phyloP scores from a whole-genome alignment of 768 basidiomycete genomes.

The Paxillus involutus region DNA sequence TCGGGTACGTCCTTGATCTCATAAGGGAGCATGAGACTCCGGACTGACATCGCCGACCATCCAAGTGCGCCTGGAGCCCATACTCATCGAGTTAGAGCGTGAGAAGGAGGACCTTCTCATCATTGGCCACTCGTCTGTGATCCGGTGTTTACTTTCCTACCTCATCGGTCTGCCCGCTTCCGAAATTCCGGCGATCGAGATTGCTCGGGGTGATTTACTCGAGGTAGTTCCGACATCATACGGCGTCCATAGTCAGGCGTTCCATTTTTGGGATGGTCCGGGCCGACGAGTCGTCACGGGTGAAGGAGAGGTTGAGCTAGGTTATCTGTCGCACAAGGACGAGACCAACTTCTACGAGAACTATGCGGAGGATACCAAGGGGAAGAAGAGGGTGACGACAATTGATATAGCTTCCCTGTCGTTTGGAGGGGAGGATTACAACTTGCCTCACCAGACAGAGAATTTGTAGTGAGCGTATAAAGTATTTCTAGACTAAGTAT shows the following conservation, averaged over 20 bases:
- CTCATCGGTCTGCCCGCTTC: conserved; percentile 92
- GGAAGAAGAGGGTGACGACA: conserved; percentile 46
- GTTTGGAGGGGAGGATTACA: conserved; percentile 3
- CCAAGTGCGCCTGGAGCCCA: conserved; percentile 90
- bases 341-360: conserved; percentile 87
- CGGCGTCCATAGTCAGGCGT: conserved; percentile 87
- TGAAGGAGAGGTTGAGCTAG: conserved; percentile 31
- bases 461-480: background rate
- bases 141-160: conserved; percentile 91
- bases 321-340: conserved; percentile 43
- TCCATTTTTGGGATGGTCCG: conserved; percentile 91
- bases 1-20: conserved; percentile 50
- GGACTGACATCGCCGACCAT: background rate
- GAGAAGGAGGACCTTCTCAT: conserved; percentile 94
- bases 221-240: conserved; percentile 89
- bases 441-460: background rate
- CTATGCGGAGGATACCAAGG: conserved; percentile 75
- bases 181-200: conserved; percentile 97
- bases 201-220: conserved; percentile 94
- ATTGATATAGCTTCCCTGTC: conserved; percentile 30
- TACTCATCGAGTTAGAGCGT: conserved; percentile 90
- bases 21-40: background rate
- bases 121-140: conserved; percentile 96
- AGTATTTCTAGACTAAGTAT: background rate
- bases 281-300: conserved; percentile 50